Evolutionary conservation across 2,329 filamentous ascomycete genomes (phyloP).

Genomic region (Sporothrix protearum): DNA sequence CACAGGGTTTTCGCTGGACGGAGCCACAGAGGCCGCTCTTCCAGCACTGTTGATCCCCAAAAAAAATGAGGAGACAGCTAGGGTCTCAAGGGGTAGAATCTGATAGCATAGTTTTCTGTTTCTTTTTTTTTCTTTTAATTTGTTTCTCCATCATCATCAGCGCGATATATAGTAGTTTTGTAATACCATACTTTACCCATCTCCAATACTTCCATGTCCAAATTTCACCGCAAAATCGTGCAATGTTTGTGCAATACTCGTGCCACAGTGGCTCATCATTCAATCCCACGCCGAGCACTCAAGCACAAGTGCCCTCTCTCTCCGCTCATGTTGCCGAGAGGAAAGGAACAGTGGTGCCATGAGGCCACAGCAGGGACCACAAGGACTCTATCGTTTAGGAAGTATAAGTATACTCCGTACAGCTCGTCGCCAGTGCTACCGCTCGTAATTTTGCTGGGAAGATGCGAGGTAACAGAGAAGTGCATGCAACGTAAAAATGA

Average conservation of each 20-base stretch:
- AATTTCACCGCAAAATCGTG: neutral
- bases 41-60: neutral
- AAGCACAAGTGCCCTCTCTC: neutral
- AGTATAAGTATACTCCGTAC: neutral
- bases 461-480: neutral
- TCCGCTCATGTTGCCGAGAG: neutral
- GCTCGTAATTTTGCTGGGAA: neutral
- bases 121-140: neutral
- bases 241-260: neutral
- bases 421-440: neutral
- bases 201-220: neutral
- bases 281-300: neutral
- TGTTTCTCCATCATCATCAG: neutral
- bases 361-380: neutral
- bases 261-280: neutral
- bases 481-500: neutral
- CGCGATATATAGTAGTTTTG: slow-evolving; percentile 16
- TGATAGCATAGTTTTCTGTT: slow-evolving; percentile 2
- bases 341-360: neutral
- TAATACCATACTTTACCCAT: slow-evolving; percentile 18
- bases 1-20: neutral
- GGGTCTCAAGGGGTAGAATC: neutral
- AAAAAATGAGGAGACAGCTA: neutral
- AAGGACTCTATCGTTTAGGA: neutral
- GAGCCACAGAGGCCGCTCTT: neutral